These are phyloP conservation scores for Lodderomyces oxycetoniae DNA, from an alignment of 1,139 yeast species.

Conservation along the genomic window DNA sequence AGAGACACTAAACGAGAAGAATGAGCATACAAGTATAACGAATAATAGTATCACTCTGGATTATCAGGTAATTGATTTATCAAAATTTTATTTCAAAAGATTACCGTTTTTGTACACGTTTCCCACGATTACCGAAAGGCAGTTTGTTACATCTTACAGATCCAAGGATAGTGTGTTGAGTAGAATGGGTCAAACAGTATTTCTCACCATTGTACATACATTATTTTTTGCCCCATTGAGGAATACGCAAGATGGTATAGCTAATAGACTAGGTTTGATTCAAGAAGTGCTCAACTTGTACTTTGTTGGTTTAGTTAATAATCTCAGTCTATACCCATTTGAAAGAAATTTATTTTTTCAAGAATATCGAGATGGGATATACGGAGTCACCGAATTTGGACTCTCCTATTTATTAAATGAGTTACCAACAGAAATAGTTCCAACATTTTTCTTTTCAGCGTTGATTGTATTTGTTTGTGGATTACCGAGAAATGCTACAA, in stretches of 20 bases:
- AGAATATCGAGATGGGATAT: conserved; percentile 71
- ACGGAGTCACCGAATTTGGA: conserved; percentile 65
- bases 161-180: conserved; percentile 61
- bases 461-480: conserved; percentile 69
- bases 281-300: conserved; percentile 72
- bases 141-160: conserved; percentile 48
- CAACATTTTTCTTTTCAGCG: conserved; percentile 55
- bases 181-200: conserved; percentile 60
- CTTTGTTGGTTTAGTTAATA: conserved; percentile 76
- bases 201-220: conserved; percentile 62
- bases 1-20: conserved; percentile 7
- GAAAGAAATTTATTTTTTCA: conserved; percentile 75
- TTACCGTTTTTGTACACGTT: conserved; percentile 26
- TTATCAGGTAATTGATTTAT: conserved; percentile 16
- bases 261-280: conserved; percentile 65
- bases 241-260: conserved; percentile 53
- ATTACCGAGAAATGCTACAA: conserved; percentile 60
- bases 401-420: conserved; percentile 62
- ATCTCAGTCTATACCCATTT: conserved; percentile 66
- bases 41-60: background rate
- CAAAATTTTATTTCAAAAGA: conserved; percentile 18
- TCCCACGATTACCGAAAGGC: conserved; percentile 30
- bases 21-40: background rate
- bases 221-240: conserved; percentile 69
- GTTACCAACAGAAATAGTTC: conserved; percentile 65